Evolutionary conservation across 148 eudicot species (phyloP), one percentile per base, ranked within the genome.

Genomic region (Chenopodium quinoa): DNA sequence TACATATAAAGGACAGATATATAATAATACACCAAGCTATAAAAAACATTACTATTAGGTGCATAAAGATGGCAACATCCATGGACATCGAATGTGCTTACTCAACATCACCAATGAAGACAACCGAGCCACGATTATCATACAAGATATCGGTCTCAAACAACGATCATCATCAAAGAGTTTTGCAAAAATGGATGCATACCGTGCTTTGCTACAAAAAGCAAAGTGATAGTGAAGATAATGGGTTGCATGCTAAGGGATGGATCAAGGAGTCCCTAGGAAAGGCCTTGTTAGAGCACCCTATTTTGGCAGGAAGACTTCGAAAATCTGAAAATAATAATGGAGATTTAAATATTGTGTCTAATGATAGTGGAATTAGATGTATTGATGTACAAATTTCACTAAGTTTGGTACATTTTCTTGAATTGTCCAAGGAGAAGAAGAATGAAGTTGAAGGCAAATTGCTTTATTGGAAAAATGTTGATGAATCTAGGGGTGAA

Each of bases 281-380:
- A 3, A 79, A 13, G 7, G 91, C 90, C 1, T 81, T 88, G 60
- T 9, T 48, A 0, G 85, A 89, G 29, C 77, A 84, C 2, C 93
- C 93, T 0, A 68, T 91, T 6, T 66, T 89, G 10, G 88, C 87
- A 0, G 93, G 93, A 22, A 86, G 93, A 71, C 58, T 87, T 4
- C 54, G 86, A 11, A 44, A 68, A 44, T 62, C 22, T 20, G 81
- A 77, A 23, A 73, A 25, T 8, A 74, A 25, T 3, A 40, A 40
- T 40, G 84, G 70, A 2, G 85, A 47, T 14, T 63, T 88, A 19
- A 83, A 86, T 78, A 75, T 91, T 16, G 90, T 89, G 23, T 76
- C 87, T 0, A 91, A 89, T 74, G 93, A 89, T 75, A 52, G 88
- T 47, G 93, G 93, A 11, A 64, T 82, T 25, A 79, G 93, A 37